Percentiles rank a stretch among this genome's conserved stretches.
These are phyloP conservation scores for Symbiotaphrina buchneri DNA, from an alignment of 495 filamentous ascomycete genomes.

Conservation along the genomic window DNA sequence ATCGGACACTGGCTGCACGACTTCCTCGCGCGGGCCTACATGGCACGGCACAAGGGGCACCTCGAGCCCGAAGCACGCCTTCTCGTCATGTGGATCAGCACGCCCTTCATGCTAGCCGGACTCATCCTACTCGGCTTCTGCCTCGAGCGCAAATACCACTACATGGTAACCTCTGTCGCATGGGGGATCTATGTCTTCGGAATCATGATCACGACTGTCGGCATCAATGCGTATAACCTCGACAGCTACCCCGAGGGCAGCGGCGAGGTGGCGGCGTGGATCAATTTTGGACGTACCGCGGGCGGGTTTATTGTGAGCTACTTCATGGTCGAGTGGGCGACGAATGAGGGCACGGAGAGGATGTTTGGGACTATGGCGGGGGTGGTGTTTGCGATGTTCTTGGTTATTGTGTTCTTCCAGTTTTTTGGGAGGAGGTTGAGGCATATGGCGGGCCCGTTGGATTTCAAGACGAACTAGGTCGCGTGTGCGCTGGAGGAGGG, in stretches of 20 bases:
- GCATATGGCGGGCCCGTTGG: too few species aligned
- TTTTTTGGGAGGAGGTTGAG: too few species aligned
- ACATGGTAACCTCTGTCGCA: slow-evolving; percentile 6
- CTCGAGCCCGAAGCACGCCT: slow-evolving; percentile 7
- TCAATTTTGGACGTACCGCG: slow-evolving; percentile 22
- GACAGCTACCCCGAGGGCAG: slow-evolving; percentile 21
- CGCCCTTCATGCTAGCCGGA: slow-evolving; percentile 6
- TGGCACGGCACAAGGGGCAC: slow-evolving; percentile 6
- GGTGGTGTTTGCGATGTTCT: too few species aligned
- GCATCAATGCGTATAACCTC: slow-evolving; percentile 11
- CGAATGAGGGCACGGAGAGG: slow-evolving; percentile 15
- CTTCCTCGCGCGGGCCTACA: slow-evolving; percentile 9
- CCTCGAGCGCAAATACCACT: slow-evolving; percentile 7
- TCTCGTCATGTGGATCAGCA: slow-evolving; percentile 6
- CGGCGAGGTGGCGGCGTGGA: slow-evolving; percentile 18
- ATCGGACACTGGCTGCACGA: slow-evolving; percentile 19
- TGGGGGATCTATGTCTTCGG: slow-evolving; percentile 9
- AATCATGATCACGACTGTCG: slow-evolving; percentile 7
- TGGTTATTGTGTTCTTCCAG: too few species aligned
- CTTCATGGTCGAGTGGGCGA: slow-evolving; percentile 23
- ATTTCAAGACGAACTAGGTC: too few species aligned
- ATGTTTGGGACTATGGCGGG: too few species aligned
- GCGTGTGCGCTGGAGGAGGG: too few species aligned
- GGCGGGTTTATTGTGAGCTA: slow-evolving; percentile 24
- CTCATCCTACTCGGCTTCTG: slow-evolving; percentile 7